A percentile compares a stretch with the other conserved stretches of the same genome.
Evolutionary conservation across 2,329 filamentous ascomycete genomes (phyloP).

Genomic region (Blumeria graminis): DNA sequence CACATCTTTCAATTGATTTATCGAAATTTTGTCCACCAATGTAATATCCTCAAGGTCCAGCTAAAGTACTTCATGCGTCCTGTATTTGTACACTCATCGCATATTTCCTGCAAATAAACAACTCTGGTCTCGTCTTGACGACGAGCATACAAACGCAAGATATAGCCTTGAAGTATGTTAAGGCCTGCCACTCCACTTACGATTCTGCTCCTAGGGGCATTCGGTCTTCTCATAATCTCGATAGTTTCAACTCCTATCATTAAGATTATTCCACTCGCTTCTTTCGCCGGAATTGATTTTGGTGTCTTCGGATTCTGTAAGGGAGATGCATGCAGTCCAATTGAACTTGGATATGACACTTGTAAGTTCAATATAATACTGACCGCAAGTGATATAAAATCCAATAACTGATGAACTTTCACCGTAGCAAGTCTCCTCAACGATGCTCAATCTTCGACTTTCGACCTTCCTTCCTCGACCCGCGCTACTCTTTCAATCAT

Average conservation of each 20-base stretch:
- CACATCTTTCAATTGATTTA: too few species aligned
- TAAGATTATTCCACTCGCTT: slow-evolving; percentile 59
- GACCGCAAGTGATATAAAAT: neutral
- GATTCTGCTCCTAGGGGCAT: slow-evolving; percentile 62
- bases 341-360: slow-evolving; percentile 67
- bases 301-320: slow-evolving; percentile 84
- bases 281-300: slow-evolving; percentile 53
- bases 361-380: slow-evolving; percentile 28
- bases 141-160: too few species aligned
- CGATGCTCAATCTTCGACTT: slow-evolving; percentile 16
- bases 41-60: too few species aligned
- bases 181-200: slow-evolving; percentile 82
- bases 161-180: slow-evolving; percentile 25
- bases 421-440: slow-evolving; percentile 10
- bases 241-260: slow-evolving; percentile 84
- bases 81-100: too few species aligned
- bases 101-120: too few species aligned
- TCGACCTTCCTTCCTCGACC: slow-evolving; percentile 29
- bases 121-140: too few species aligned
- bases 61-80: too few species aligned
- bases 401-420: neutral
- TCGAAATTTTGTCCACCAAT: too few species aligned
- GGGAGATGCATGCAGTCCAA: slow-evolving; percentile 36
- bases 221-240: slow-evolving; percentile 62
- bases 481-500: slow-evolving; percentile 56